Conservation (phyloP, 2,329 filamentous ascomycete genomes). For the Xylariaceae sp. region DNA sequence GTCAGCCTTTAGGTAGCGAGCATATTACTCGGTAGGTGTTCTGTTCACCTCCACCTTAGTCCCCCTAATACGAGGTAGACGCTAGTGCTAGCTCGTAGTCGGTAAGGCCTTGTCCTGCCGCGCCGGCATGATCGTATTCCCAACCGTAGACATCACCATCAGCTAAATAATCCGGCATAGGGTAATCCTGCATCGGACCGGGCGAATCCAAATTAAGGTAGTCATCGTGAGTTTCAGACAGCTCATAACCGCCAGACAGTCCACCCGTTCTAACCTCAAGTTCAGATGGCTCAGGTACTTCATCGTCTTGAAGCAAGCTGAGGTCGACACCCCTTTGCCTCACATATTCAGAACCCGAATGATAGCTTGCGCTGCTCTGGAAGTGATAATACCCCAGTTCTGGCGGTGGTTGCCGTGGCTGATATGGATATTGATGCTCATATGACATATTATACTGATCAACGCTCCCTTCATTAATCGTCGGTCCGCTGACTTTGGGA, state of each 20-base stretch:
- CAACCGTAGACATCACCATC: slow-evolving; percentile 10
- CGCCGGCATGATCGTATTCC: not conserved
- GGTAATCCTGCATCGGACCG: not conserved
- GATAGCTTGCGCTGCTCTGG: not conserved
- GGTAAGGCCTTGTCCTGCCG: not conserved
- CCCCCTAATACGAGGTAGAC: not conserved
- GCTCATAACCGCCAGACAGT: not conserved
- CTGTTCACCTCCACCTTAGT: not conserved
- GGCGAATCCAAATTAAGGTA: not conserved
- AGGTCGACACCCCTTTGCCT: not conserved
- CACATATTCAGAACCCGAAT: not conserved
- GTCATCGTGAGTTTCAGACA: not conserved
- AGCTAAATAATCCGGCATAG: slow-evolving; percentile 9
- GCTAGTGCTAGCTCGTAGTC: not conserved
- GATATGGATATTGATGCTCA: not conserved
- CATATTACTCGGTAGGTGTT: not conserved
- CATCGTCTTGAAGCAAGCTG: not conserved
- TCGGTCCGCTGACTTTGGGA: not conserved
- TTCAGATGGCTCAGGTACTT: not conserved
- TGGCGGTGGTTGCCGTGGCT: not conserved
- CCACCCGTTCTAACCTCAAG: not conserved
- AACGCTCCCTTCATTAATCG: not conserved
- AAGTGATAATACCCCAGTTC: not conserved
- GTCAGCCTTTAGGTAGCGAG: not conserved
- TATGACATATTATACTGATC: not conserved